Evolutionary conservation across 2,329 filamentous ascomycete species (phyloP).

Genomic region (Sclerotinia spermophila): DNA sequence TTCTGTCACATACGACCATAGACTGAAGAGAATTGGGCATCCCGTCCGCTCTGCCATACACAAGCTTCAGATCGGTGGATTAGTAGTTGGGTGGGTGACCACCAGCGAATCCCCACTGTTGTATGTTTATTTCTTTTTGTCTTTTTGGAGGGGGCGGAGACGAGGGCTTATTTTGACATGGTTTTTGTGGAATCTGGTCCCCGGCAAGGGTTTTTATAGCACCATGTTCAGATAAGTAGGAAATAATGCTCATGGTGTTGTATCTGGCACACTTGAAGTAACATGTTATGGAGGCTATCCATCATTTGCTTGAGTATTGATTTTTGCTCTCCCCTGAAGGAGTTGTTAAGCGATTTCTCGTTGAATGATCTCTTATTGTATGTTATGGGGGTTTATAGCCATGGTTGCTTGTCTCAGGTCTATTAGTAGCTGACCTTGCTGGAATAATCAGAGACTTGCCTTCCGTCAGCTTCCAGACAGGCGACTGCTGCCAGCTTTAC

Average conservation of each 20-base stretch:
- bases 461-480: too few species aligned
- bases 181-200: not conserved
- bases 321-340: too few species aligned
- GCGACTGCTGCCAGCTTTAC: too few species aligned
- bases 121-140: not conserved
- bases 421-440: too few species aligned
- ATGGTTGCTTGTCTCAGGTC: too few species aligned
- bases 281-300: not conserved
- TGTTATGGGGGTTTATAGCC: not conserved
- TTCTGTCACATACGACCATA: not conserved
- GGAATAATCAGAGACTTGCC: too few species aligned
- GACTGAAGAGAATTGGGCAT: not conserved
- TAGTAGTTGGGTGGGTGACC: not conserved
- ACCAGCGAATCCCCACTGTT: not conserved
- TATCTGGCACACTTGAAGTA: not conserved
- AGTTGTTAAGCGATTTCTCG: not conserved
- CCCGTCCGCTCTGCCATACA: not conserved
- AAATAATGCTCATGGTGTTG: too few species aligned
- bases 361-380: not conserved
- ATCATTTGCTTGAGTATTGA: not conserved
- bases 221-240: not conserved
- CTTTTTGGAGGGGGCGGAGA: not conserved
- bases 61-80: not conserved
- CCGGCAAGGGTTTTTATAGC: not conserved
- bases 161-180: not conserved